These are phyloP conservation scores for Acacia concinna DNA, from an alignment of 331 rosid genomes.

Conservation along the genomic window DNA sequence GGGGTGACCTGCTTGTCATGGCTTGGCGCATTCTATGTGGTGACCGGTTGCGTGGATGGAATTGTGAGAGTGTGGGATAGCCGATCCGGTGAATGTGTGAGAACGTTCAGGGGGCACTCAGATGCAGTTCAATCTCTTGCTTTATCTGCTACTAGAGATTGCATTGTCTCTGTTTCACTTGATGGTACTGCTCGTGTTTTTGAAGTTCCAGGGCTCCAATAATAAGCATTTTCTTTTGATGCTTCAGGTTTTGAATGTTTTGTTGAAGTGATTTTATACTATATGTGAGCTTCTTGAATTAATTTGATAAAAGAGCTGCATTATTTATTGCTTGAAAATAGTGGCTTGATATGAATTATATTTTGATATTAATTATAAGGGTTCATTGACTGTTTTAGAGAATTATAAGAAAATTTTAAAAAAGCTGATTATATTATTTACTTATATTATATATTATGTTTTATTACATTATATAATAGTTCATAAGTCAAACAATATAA, in stretches of 20 bases:
- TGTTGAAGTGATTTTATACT: not conserved
- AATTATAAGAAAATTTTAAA: no score
- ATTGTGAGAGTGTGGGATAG: constrained; percentile 79
- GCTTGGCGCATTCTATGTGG: constrained; percentile 68
- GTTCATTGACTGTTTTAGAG: no score
- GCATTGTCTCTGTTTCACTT: constrained; percentile 71
- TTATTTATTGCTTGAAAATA: not conserved
- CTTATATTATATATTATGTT: no score
- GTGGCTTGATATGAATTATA: not conserved
- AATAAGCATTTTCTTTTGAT: constrained; percentile 24
- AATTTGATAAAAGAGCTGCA: not conserved
- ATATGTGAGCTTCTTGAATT: not conserved
- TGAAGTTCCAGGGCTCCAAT: constrained; percentile 54
- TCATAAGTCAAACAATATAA: no score
- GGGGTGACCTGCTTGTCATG: constrained; percentile 86
- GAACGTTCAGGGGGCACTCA: constrained; percentile 65
- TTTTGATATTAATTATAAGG: no score
- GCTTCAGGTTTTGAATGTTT: not conserved
- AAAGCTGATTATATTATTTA: no score
- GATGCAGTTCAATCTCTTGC: constrained; percentile 63
- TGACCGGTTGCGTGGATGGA: constrained; percentile 80
- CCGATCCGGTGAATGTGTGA: constrained; percentile 75
- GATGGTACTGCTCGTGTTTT: constrained; percentile 81
- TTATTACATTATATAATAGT: no score
- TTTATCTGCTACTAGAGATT: constrained; percentile 57